Percentiles rank a stretch among this genome's conserved stretches.
These are phyloP conservation scores for Pleurotus tuoliensis DNA, from an alignment of 768 basidiomycete species.

Conservation along the genomic window DNA sequence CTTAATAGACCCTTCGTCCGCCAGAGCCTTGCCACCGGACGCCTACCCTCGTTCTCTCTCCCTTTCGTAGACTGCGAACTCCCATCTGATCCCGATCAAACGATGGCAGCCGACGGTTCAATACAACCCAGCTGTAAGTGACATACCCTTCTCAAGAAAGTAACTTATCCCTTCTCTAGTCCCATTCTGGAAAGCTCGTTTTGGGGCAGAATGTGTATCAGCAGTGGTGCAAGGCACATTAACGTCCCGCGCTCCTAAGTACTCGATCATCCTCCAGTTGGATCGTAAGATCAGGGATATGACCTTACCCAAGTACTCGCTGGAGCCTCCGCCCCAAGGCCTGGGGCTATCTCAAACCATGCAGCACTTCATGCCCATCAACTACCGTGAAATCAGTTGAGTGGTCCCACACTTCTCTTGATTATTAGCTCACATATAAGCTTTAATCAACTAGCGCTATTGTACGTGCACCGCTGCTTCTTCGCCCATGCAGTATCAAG, in stretches of 20 bases:
- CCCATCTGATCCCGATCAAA: slow-evolving; percentile 56
- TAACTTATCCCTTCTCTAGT: slow-evolving; percentile 31
- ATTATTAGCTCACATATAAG: neutral
- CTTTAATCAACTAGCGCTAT: slow-evolving; percentile 40
- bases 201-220: slow-evolving; percentile 62
- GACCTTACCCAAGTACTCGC: slow-evolving; percentile 61
- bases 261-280: slow-evolving; percentile 58
- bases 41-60: slow-evolving; percentile 63
- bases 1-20: too few species aligned
- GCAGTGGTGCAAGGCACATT: slow-evolving; percentile 66
- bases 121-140: slow-evolving; percentile 52
- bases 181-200: slow-evolving; percentile 67
- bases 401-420: neutral
- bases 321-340: slow-evolving; percentile 43
- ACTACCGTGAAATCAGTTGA: slow-evolving; percentile 66
- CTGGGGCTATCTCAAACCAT: slow-evolving; percentile 57
- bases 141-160: slow-evolving; percentile 15
- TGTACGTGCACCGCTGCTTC: slow-evolving; percentile 74
- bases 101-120: slow-evolving; percentile 54
- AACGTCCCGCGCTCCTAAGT: slow-evolving; percentile 60
- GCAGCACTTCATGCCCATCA: slow-evolving; percentile 72
- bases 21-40: slow-evolving; percentile 67
- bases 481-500: slow-evolving; percentile 70
- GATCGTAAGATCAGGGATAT: slow-evolving; percentile 68
- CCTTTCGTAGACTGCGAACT: slow-evolving; percentile 73